Base-by-base conservation (phyloP, 768 basidiomycete genomes). In the Suillus variegatus region DNA sequence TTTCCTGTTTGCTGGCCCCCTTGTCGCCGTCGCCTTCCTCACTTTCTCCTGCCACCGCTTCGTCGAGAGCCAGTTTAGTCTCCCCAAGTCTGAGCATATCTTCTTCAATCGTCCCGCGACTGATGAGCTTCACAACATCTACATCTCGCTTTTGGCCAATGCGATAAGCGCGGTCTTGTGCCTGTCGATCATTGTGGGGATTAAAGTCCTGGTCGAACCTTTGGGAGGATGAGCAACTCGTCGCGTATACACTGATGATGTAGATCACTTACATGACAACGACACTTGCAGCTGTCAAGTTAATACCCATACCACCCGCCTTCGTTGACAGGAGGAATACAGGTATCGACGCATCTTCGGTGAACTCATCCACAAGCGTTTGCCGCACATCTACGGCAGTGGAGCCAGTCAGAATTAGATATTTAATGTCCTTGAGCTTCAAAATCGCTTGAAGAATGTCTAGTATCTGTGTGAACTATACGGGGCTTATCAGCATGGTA, bases 171-270 rank as follows among this genome's bases (percentile, higher is more conserved):
- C 97, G 89, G 77, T 99, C 97, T 66, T 97, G 95, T 1, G 97
- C 97, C 79, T 99, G 97, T 66, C 92, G 88, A 78, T 99, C 97
- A 75, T 99, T 99, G 79, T 95, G 93, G 4, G 93, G 93, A 75
- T 99, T 99, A 79, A 98, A 99, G 75, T 99, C 97, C 74, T 97
- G 95, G 74, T 99, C 97, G 74, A 95, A 97, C 87, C 91, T 92
- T 65, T 36, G 51, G 36, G 65, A 75, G 61, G 55, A 69, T 51
- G 32, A 41, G 2, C 51, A 28, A 67, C 2, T 62, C 56, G 41
- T 63, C 32, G 63, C 44, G 43, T 44, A 49, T 38, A n/a, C 32
- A 49, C 10, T 10, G 8, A 56, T 61, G 58, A 6, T n/a, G 6
- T 22, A 46, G 3, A 60, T 40, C 35, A 75, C 87, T 54, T 66